Conservation (phyloP, 1,139 yeast species). For the Geotrichum siamense region DNA sequence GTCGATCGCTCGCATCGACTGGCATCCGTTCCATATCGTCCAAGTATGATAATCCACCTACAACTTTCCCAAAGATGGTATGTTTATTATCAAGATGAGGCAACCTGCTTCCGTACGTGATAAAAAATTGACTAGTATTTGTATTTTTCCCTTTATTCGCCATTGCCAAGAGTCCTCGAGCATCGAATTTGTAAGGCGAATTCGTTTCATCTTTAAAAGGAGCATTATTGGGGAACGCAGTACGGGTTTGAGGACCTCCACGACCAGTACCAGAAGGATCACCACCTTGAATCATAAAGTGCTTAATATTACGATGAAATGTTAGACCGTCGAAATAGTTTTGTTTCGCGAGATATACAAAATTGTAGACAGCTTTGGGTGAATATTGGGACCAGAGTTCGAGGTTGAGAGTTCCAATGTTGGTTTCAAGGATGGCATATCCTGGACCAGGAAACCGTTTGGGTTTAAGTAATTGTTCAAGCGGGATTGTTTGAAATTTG, state of each 20-base stretch:
- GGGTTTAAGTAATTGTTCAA: conserved; percentile 30
- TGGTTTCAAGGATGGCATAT: conserved; percentile 36
- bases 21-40: conserved; percentile 53
- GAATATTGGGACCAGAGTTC: conserved; percentile 37
- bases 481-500: conserved; percentile 21
- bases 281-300: conserved; percentile 49
- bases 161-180: conserved; percentile 77
- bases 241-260: conserved; percentile 34
- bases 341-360: conserved; percentile 35
- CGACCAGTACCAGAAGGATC: conserved; percentile 46
- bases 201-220: conserved; percentile 48
- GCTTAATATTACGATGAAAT: conserved; percentile 44
- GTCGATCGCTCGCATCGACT: conserved; percentile 31
- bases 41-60: conserved; percentile 70
- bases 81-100: conserved; percentile 73
- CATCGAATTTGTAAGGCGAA: conserved; percentile 67
- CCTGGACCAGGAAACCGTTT: conserved; percentile 31
- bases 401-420: conserved; percentile 38
- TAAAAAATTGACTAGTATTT: conserved; percentile 73
- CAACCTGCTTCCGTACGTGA: conserved; percentile 54
- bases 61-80: conserved; percentile 69
- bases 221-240: conserved; percentile 30
- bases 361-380: conserved; percentile 43
- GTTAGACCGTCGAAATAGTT: conserved; percentile 39
- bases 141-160: conserved; percentile 60